These are phyloP conservation scores for Fusarium sp. DNA, from an alignment of 2,329 filamentous ascomycete genomes.

Conservation along the genomic window DNA sequence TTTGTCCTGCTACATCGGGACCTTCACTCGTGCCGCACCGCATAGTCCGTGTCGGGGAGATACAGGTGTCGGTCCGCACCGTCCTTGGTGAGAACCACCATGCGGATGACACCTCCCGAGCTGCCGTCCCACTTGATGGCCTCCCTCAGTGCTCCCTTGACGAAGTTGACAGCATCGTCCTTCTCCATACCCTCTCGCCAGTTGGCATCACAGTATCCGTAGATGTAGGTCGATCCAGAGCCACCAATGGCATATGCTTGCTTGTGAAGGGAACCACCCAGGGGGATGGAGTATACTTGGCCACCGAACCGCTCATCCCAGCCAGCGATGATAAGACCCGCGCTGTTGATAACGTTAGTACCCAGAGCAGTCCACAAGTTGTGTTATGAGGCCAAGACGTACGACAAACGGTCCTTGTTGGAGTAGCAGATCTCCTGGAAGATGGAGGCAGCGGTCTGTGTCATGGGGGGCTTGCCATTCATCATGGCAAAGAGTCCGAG, in stretches of 20 bases:
- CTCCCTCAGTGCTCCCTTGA: conserved; percentile 90
- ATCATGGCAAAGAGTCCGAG: conserved; percentile 90
- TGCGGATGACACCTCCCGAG: conserved; percentile 96
- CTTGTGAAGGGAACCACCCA: conserved; percentile 97
- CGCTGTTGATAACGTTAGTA: conserved; percentile 62
- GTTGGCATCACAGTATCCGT: conserved; percentile 97
- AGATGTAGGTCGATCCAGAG: conserved; percentile 98
- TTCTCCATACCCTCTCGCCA: conserved; percentile 97
- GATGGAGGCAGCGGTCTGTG: conserved; percentile 92
- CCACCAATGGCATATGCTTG: conserved; percentile 95
- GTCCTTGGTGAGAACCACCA: conserved; percentile 93
- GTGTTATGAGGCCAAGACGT: conserved; percentile 49
- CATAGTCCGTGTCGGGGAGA: conserved; percentile 91
- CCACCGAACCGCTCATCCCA: conserved; percentile 96
- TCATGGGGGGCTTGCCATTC: conserved; percentile 91
- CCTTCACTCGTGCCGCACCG: conserved; percentile 71
- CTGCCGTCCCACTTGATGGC: conserved; percentile 99
- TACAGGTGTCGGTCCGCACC: conserved; percentile 95
- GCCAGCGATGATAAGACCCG: conserved; percentile 97
- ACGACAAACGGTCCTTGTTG: conserved; percentile 96
- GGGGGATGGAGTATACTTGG: conserved; percentile 96
- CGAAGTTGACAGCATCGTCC: conserved; percentile 88
- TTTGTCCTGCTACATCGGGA: conserved; percentile 30
- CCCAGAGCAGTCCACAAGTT: background rate
- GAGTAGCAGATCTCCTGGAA: conserved; percentile 99